Base-by-base conservation (phyloP, 441 rosid species). In the Eutrema salsugineum region DNA sequence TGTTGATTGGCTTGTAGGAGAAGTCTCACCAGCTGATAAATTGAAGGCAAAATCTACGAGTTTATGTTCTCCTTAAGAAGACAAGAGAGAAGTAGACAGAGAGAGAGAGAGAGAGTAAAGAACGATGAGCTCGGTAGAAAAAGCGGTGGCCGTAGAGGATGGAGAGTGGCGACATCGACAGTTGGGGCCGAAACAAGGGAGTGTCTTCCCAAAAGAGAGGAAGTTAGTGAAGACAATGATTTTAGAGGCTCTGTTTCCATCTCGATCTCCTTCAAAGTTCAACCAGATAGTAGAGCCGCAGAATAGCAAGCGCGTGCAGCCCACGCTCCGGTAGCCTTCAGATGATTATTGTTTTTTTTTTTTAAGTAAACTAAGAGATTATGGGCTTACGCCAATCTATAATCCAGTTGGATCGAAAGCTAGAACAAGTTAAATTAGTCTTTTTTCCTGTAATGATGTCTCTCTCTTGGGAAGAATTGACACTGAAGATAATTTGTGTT, bases 191-290 rank as follows among this genome's bases (percentile, higher is more conserved):
- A 73, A 75, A 47, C 38, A 54, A 15, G 82, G 77, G 20, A 81
- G 82, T 53, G 81, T 82, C 36, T 56, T 83, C 40, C 84, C 83
- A 8, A 74, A 71, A 70, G 64, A 68, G 70, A 81, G 70, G 58
- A 79, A 65, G 72, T 17, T 71, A 11, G 84, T 85, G 50, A 83
- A 77, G 73, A 79, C 61, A 6, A 67, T 76, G 79, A 77, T 83
- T 57, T 17, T 83, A 20, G 28, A 83, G n/a, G 15, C 6, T 38
- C 16, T 75, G 16, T 59, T 78, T 38, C 16, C 27, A 6, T 62
- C 63, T 69, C 54, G 61, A 33, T 5, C 55, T 51, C 51, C 77
- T 40, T 47, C 48, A 7, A 63, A 22, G 27, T 27, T 47, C 16
- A 67, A 35, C n/a, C 48, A 67, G 8, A 35, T 5, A 3, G 11